phyloP scores from a whole-genome alignment of 768 basidiomycete species.

The Tulasnella calospora region DNA sequence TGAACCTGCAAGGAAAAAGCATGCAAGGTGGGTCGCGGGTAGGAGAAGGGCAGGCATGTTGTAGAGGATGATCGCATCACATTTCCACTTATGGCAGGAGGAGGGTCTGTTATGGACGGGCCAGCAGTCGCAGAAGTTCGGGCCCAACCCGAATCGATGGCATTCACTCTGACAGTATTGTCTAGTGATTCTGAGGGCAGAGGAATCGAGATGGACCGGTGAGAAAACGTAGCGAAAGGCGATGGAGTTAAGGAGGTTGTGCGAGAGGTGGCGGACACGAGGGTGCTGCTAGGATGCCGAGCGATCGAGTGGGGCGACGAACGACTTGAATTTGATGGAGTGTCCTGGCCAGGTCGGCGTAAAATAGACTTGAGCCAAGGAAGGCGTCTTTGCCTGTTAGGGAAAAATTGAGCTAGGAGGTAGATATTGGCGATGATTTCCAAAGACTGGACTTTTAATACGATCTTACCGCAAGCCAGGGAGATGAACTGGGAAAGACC shows the following conservation, averaged over 20 bases:
- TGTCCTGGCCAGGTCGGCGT: conserved; percentile 18
- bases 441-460: too few relatives aligned
- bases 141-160: background rate
- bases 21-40: background rate
- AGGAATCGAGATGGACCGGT: conserved; percentile 16
- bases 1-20: background rate
- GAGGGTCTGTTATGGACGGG: background rate
- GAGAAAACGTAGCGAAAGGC: conserved; percentile 24
- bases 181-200: conserved; percentile 21
- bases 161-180: conserved; percentile 7
- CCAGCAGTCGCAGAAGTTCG: background rate
- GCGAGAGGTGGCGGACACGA: background rate
- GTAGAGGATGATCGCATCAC: background rate
- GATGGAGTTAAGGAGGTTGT: background rate
- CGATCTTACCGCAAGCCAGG: conserved; percentile 49
- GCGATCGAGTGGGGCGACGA: conserved; percentile 22
- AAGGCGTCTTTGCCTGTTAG: conserved; percentile 16
- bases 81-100: background rate
- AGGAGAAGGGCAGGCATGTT: background rate
- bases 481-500: conserved; percentile 72
- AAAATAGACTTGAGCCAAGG: conserved; percentile 16
- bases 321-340: conserved; percentile 27
- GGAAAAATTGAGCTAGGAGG: conserved; percentile 10
- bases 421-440: background rate
- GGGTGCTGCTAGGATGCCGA: conserved; percentile 7